Evolutionary conservation across 2,329 filamentous ascomycete species (phyloP), one percentile per base, ranked within the genome.

Genomic region (Botrytis sinoallii): DNA sequence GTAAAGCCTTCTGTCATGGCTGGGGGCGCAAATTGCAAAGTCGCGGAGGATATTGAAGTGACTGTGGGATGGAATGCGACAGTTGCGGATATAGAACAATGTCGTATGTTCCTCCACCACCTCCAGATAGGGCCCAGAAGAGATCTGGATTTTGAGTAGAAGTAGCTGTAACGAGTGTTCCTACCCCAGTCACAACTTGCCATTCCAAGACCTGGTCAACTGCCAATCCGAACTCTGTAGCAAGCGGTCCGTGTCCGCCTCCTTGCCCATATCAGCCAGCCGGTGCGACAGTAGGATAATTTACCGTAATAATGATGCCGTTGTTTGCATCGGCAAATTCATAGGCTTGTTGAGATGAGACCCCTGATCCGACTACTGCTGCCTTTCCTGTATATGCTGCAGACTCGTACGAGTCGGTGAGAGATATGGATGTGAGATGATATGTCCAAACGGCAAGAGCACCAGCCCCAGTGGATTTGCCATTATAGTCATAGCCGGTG

Each of bases 41-140:
- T 71, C 6, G 69, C 55, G 12, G 29, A 52, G 9, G 59, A 42
- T 29, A 32, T 22, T 25, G 20, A 29, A 7, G 20, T 40, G 3
- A 25, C 6, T 6, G 14, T 4, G 25, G 57, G 57, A 38, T 71
- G 44, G 1, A 71, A 63, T 22, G 63, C 63, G 22, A 63, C 32
- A 0, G 87, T 90, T 79, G 89, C 83, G 2, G 85, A 87, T 20
- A 85, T 20, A 85, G 79, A 1, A 90, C 87, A 1, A 89, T 83
- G 3, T 83, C 88, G 76, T 86, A 91, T 42, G 85, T 90, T 18
- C 88, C 87, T 10, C 85, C 86, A 3, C 89, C 89, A 0, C 89
- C 88, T 3, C 89, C 89, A 57, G 83, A 83, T 0, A 90, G 81
- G 1, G 89, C 89, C 89, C 89, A 92, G 81, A 88, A 91, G 1